Conservation (phyloP, 2,329 filamentous ascomycete genomes). For the Purpureocillium lavendulum region DNA sequence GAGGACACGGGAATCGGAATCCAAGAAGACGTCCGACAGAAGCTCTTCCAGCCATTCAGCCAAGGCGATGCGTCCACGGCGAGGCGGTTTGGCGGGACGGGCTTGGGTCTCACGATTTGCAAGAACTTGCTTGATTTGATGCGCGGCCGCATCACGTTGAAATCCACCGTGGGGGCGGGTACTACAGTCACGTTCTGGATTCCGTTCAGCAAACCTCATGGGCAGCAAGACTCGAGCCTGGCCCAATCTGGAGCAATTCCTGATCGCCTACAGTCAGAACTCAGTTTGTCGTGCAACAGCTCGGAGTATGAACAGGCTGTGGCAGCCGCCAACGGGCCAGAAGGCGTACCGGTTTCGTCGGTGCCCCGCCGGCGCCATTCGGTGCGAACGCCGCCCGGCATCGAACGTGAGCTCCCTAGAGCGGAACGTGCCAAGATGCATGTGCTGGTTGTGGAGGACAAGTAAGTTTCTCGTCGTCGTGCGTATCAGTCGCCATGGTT, state of each 20-base stretch:
- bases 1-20: slow-evolving; percentile 78
- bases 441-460: slow-evolving; percentile 75
- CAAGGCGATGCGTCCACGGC: slow-evolving; percentile 77
- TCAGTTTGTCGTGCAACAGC: slow-evolving; percentile 58
- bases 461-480: slow-evolving; percentile 38
- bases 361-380: slow-evolving; percentile 22
- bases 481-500: background rate
- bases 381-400: slow-evolving; percentile 23
- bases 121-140: slow-evolving; percentile 76
- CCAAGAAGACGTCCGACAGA: slow-evolving; percentile 64
- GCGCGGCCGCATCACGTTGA: slow-evolving; percentile 64
- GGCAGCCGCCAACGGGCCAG: slow-evolving; percentile 27
- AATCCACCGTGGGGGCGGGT: slow-evolving; percentile 58
- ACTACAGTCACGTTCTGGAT: slow-evolving; percentile 73
- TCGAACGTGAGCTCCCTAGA: slow-evolving; percentile 40
- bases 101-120: slow-evolving; percentile 69
- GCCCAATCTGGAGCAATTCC: slow-evolving; percentile 57
- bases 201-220: slow-evolving; percentile 64
- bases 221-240: slow-evolving; percentile 35
- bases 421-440: slow-evolving; percentile 55
- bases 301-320: slow-evolving; percentile 50
- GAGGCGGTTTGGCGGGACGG: slow-evolving; percentile 70
- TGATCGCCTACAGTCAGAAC: slow-evolving; percentile 56
- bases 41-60: slow-evolving; percentile 71
- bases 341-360: slow-evolving; percentile 14